Conservation (phyloP, 768 basidiomycete species). For the Amanita thiersii region DNA sequence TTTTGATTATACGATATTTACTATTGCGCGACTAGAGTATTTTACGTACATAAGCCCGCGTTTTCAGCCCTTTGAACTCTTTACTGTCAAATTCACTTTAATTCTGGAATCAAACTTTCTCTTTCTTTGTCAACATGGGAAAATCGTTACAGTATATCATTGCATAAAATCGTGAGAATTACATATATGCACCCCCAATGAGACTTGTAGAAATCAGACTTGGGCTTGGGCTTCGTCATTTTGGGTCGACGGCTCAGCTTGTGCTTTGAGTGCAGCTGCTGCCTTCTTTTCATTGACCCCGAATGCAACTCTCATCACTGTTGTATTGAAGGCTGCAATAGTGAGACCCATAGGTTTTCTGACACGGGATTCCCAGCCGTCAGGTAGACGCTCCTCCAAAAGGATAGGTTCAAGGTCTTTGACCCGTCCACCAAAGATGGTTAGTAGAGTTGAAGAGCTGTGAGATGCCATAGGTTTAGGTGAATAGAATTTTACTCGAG, state of each 20-base stretch:
- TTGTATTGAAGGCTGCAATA: slow-evolving; percentile 43
- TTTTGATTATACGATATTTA: no score
- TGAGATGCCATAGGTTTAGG: not conserved
- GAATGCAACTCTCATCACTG: slow-evolving; percentile 32
- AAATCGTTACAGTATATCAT: no score
- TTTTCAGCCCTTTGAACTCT: no score
- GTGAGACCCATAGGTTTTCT: slow-evolving; percentile 54
- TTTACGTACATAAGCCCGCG: no score
- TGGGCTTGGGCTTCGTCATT: not conserved
- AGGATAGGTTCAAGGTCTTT: slow-evolving; percentile 47
- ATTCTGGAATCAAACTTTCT: no score
- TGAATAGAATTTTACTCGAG: no score
- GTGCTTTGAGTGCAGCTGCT: not conserved
- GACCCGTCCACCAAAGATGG: slow-evolving; percentile 58
- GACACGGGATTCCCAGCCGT: slow-evolving; percentile 61
- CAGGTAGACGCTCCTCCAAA: slow-evolving; percentile 62
- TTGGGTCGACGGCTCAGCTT: not conserved
- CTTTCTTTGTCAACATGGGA: no score
- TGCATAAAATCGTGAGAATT: no score
- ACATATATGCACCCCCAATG: no score
- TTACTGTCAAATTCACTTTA: no score
- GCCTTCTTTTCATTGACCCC: slow-evolving; percentile 26
- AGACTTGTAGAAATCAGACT: no score
- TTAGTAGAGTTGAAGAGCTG: slow-evolving; percentile 56
- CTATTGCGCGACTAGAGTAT: no score